Percentiles rank a stretch among this genome's conserved stretches.
Conservation (phyloP, 1,139 yeast genomes). For the Keqinozyma sinolaborantium region DNA sequence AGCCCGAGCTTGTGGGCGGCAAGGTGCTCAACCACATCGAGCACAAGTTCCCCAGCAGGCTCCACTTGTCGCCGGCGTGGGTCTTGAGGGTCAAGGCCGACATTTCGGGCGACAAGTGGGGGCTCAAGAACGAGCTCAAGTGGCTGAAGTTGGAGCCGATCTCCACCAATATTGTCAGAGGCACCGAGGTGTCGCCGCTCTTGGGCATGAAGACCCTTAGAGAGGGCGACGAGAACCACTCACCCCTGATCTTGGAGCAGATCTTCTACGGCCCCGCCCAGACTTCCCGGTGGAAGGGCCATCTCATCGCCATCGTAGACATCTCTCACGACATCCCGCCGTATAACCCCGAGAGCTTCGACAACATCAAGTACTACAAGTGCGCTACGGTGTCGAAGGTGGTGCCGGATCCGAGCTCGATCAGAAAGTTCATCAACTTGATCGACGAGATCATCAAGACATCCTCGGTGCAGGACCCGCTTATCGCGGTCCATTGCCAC, state of each 20-base stretch:
- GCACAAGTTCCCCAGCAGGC: slow-evolving; percentile 41
- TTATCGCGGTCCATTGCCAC: slow-evolving; percentile 73
- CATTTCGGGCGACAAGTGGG: slow-evolving; percentile 72
- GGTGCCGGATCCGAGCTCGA: slow-evolving; percentile 64
- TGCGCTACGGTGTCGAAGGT: slow-evolving; percentile 78
- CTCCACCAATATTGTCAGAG: slow-evolving; percentile 40
- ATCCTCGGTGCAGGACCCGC: slow-evolving; percentile 22
- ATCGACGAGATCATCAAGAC: slow-evolving; percentile 46
- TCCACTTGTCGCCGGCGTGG: slow-evolving; percentile 60
- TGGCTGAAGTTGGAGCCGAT: slow-evolving; percentile 60
- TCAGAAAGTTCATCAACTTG: slow-evolving; percentile 52
- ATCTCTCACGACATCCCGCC: slow-evolving; percentile 78
- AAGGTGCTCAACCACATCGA: slow-evolving; percentile 58
- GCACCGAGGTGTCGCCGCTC: slow-evolving; percentile 41
- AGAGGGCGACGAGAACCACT: slow-evolving; percentile 59
- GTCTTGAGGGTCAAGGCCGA: slow-evolving; percentile 59
- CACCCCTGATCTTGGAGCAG: slow-evolving; percentile 53
- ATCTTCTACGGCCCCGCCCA: slow-evolving; percentile 32
- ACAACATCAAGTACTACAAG: slow-evolving; percentile 56
- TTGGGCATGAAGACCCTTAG: slow-evolving; percentile 75
- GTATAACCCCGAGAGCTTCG: slow-evolving; percentile 59
- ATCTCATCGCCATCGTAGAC: slow-evolving; percentile 59
- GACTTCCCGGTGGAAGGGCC: slow-evolving; percentile 17
- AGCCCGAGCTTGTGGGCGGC: slow-evolving; percentile 66
- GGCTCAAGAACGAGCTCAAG: slow-evolving; percentile 68